These are phyloP conservation scores for Mrakia blollopis DNA, from an alignment of 768 basidiomycete genomes.

Conservation along the genomic window DNA sequence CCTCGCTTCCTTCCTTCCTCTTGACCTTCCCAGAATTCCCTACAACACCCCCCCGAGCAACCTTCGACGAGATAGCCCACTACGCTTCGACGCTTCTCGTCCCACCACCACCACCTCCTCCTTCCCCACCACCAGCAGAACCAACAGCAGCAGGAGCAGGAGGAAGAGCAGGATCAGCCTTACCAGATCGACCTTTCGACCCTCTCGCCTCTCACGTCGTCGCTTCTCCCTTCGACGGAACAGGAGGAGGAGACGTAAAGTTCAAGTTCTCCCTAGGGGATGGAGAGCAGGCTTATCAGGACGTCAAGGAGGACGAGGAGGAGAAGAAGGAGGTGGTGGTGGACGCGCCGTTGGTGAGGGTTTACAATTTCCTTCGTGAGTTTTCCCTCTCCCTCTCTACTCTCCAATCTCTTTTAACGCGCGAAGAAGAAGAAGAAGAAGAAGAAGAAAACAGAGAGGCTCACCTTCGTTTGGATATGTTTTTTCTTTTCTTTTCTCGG, in stretches of 20 bases:
- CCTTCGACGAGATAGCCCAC: conserved; percentile 29
- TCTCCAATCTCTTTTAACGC: too few species aligned
- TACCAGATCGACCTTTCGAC: conserved; percentile 1
- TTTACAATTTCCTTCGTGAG: conserved; percentile 87
- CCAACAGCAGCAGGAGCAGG: background rate
- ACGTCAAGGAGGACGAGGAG: background rate
- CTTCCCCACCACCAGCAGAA: background rate
- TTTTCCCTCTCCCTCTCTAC: conserved; percentile 27
- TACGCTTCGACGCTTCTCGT: conserved; percentile 13
- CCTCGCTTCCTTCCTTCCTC: background rate
- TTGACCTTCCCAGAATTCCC: conserved; percentile 32
- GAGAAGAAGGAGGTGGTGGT: conserved; percentile 40
- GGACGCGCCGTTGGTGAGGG: conserved; percentile 76
- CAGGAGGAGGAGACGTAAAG: background rate
- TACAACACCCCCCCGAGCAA: conserved; percentile 30
- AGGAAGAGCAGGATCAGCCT: background rate
- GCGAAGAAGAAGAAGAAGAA: background rate
- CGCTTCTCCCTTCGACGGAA: background rate
- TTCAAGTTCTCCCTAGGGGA: background rate
- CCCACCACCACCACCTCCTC: conserved; percentile 4
- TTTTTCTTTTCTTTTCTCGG: conserved; percentile 22
- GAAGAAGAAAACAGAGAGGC: background rate
- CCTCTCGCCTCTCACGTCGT: conserved; percentile 7
- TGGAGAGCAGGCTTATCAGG: background rate
- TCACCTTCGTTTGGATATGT: background rate